Percentiles rank a stretch among this genome's conserved stretches.
Conservation (phyloP, 306 rosid genomes). For the Prunus armeniaca region DNA sequence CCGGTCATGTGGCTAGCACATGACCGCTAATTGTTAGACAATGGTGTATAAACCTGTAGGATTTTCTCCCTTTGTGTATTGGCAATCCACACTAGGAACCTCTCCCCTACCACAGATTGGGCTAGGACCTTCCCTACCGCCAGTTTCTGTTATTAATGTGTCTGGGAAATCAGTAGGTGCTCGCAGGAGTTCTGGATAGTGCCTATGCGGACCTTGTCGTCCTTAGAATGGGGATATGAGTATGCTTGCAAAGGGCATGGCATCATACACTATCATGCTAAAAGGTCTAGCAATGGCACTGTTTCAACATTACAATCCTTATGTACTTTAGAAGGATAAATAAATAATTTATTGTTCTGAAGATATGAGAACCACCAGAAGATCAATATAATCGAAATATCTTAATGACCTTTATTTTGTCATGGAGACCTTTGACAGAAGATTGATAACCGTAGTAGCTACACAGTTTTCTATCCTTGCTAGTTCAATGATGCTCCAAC, state of each 20-base stretch:
- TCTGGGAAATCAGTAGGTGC: no score
- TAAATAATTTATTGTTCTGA: no score
- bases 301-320: not conserved
- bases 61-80: not conserved
- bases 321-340: no score
- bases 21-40: not conserved
- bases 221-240: no score
- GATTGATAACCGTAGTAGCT: not conserved
- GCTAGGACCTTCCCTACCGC: not conserved
- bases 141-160: no score
- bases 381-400: not conserved
- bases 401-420: no score
- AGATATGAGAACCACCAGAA: not conserved
- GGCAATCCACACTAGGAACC: not conserved
- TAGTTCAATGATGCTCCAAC: not conserved
- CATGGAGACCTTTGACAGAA: no score
- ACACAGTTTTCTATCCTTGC: not conserved
- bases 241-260: no score
- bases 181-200: no score
- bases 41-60: not conserved
- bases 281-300: not conserved
- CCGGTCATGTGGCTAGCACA: not conserved
- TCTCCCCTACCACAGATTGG: not conserved
- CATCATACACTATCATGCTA: not conserved
- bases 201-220: no score